Evolutionary conservation across 345 rosid genomes (phyloP), one percentile per base, ranked within the genome.

Genomic region (Zanthoxylum bungeanum): DNA sequence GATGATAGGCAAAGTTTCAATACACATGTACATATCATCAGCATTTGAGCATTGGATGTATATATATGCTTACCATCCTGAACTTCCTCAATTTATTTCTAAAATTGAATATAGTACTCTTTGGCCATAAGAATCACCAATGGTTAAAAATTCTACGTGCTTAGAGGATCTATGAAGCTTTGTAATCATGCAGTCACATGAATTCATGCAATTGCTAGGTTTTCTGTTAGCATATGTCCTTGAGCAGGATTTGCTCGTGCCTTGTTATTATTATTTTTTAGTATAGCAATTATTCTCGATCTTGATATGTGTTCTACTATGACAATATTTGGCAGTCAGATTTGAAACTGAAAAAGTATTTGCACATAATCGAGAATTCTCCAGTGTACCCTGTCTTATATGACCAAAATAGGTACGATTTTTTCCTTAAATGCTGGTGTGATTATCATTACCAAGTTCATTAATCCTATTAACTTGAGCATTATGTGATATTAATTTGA

Each of bases 301-400:
- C 24, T 44, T 69, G 37, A 67, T 55, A 17, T 60, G 34, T 68
- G 21, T 69, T 78, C 49, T 56, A 39, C 73, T 12, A 52, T 56
- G 56, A 63, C 56, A 50, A 34, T 9, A 19, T 66, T 70, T 76
- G 69, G 76, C 93, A 92, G 93, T 82, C 95, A 73, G 98, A 95
- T 85, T 40, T 86, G 87, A 92, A 95, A 84, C 80, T 95, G 86
- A 95, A 91, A 80, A 92, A 91, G 62, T 92, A 79, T 84, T 81
- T 95, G 85, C 93, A 95, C 79, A 91, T 95, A 71, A 89, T 95
- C 64, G 93, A 95, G 88, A 76, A 72, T 60, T 92, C 98, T n/a
- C 87, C 89, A 0, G 89, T 95, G 68, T 95, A 76, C 80, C 98
- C 98, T 50, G 90, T 95, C 31, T 59, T 95, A 76, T 89, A 88